Conservation (phyloP, 805 yeast genomes). For the Yarrowia sp. region DNA sequence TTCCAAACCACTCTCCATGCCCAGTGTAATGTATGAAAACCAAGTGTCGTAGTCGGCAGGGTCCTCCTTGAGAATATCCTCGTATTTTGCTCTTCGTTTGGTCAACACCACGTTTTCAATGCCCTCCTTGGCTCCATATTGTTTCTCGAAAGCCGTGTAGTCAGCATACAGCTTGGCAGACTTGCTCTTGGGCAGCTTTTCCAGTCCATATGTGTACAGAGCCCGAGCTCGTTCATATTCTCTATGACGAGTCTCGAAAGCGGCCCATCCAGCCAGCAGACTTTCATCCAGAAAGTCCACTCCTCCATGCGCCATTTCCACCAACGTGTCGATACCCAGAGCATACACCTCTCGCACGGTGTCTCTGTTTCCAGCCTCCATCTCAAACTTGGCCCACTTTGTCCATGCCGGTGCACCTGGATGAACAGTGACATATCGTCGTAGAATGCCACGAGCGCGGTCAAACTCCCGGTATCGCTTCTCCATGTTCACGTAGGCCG, state of each 20-base stretch:
- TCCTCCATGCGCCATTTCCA: slow-evolving; percentile 36
- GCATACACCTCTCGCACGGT: slow-evolving; percentile 63
- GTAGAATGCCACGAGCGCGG: slow-evolving; percentile 58
- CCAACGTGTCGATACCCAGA: slow-evolving; percentile 58
- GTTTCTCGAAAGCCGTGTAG: slow-evolving; percentile 62
- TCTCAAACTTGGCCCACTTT: slow-evolving; percentile 73
- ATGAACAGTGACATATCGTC: slow-evolving; percentile 53
- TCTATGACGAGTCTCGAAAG: slow-evolving; percentile 61
- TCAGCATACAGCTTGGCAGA: slow-evolving; percentile 44
- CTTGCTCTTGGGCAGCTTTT: slow-evolving; percentile 44
- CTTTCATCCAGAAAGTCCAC: slow-evolving; percentile 41
- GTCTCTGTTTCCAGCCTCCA: slow-evolving; percentile 46
- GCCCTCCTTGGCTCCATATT: slow-evolving; percentile 54
- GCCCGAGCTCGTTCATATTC: slow-evolving; percentile 65
- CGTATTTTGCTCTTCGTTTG: slow-evolving; percentile 59
- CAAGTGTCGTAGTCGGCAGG: slow-evolving; percentile 71
- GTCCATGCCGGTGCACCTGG: slow-evolving; percentile 63
- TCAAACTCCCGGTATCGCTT: slow-evolving; percentile 58
- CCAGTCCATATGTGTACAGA: slow-evolving; percentile 53
- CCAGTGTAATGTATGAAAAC: slow-evolving; percentile 68
- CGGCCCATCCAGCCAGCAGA: slow-evolving; percentile 56
- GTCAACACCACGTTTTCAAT: slow-evolving; percentile 52
- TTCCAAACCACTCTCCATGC: slow-evolving; percentile 43
- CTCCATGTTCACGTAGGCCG: slow-evolving; percentile 70
- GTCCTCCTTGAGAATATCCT: slow-evolving; percentile 44